phyloP scores from a whole-genome alignment of 148 eudicot genomes.

The Chenopodium formosanum region DNA sequence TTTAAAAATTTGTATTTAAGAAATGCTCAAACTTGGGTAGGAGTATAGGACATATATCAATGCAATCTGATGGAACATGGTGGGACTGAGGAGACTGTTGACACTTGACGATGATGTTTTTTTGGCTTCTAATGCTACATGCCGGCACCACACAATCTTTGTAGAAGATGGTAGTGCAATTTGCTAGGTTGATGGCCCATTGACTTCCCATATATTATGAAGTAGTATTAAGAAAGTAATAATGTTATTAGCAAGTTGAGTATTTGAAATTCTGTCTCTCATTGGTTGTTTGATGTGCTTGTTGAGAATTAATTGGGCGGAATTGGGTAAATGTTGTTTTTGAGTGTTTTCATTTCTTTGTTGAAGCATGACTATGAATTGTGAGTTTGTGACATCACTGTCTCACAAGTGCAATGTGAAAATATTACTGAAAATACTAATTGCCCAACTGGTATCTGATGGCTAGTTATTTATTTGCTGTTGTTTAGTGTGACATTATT shows the following conservation, averaged over 20 bases:
- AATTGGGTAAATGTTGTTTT: slow-evolving; percentile 4
- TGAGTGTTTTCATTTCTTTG: not conserved
- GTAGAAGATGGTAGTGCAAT: slow-evolving; percentile 16
- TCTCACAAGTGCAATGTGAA: not conserved
- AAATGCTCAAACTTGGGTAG: not conserved
- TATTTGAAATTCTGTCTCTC: slow-evolving; percentile 8
- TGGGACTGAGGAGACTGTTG: not conserved
- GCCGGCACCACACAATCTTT: slow-evolving; percentile 10
- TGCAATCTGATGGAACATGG: not conserved
- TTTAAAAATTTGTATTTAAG: not conserved
- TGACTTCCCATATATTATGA: slow-evolving; percentile 6
- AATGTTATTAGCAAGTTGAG: slow-evolving; percentile 20
- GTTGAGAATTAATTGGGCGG: slow-evolving; percentile 25
- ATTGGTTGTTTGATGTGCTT: slow-evolving; percentile 19
- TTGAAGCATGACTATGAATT: not conserved
- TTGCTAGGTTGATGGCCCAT: slow-evolving; percentile 13
- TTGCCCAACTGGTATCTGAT: not conserved
- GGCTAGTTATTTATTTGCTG: not conserved
- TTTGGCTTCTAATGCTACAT: slow-evolving; percentile 13
- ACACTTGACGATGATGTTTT: not conserved
- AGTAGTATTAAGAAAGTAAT: slow-evolving; percentile 8
- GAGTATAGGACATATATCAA: not conserved
- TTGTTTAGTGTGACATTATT: not conserved
- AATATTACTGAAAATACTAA: not conserved
- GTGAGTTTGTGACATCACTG: not conserved